phyloP scores from a whole-genome alignment of 2,329 filamentous ascomycete genomes.

The Xylaria sp. region DNA sequence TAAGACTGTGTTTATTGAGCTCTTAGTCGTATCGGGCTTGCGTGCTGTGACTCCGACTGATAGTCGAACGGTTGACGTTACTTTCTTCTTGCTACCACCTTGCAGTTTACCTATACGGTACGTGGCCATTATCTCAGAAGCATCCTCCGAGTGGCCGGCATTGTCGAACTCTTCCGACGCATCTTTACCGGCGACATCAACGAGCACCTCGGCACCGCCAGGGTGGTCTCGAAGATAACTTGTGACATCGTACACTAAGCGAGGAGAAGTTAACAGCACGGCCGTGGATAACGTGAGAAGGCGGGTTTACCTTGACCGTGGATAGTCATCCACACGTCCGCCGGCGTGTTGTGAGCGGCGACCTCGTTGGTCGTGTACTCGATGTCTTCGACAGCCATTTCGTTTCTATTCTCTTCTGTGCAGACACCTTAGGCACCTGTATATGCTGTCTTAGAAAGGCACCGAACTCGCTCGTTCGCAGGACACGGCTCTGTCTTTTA shows the following conservation, averaged over 20 bases:
- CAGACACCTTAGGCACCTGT: neutral
- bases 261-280: conserved; percentile 11
- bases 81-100: conserved; percentile 43
- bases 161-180: conserved; percentile 84
- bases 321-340: conserved; percentile 65
- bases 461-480: neutral
- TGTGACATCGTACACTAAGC: conserved; percentile 66
- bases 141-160: conserved; percentile 79
- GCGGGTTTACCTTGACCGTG: conserved; percentile 61
- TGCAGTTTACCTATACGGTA: conserved; percentile 54
- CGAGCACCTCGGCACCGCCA: conserved; percentile 80
- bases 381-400: conserved; percentile 37
- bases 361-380: conserved; percentile 56
- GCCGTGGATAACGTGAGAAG: neutral
- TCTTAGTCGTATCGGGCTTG: conserved; percentile 3
- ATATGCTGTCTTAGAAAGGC: neutral
- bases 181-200: conserved; percentile 82
- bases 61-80: conserved; percentile 41
- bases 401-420: neutral
- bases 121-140: conserved; percentile 55
- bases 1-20: conserved; percentile 20
- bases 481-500: conserved; percentile 26
- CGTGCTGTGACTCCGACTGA: conserved; percentile 29
- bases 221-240: conserved; percentile 69
- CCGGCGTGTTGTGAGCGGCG: conserved; percentile 58